Evolutionary conservation across 2,329 filamentous ascomycete genomes (phyloP).

Genomic region (Phaeomoniella chlamydospora): DNA sequence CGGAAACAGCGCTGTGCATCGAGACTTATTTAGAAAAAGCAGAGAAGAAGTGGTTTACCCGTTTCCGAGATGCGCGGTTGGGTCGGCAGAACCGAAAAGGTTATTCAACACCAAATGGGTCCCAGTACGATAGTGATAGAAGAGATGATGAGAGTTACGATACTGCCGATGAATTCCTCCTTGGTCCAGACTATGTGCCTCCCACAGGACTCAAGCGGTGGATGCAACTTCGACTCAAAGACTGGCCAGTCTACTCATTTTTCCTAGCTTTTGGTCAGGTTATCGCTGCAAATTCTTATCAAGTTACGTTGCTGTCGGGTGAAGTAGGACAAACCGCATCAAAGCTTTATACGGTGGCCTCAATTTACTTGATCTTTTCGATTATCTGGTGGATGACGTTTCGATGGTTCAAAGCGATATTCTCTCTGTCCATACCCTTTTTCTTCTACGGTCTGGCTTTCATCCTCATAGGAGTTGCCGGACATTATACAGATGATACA

Average conservation of each 20-base stretch:
- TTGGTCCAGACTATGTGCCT: conserved; percentile 25
- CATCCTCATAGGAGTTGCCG: conserved; percentile 35
- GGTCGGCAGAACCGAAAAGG: conserved; percentile 10
- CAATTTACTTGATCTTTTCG: conserved; percentile 35
- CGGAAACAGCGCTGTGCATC: conserved; percentile 36
- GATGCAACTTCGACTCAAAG: conserved; percentile 31
- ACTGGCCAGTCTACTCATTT: conserved; percentile 41
- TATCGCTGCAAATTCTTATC: conserved; percentile 41
- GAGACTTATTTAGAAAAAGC: conserved; percentile 40
- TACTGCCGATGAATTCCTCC: neutral
- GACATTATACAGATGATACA: conserved; percentile 24
- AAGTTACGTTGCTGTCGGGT: conserved; percentile 43
- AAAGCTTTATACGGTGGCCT: conserved; percentile 37
- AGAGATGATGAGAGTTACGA: neutral
- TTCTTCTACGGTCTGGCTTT: conserved; percentile 41
- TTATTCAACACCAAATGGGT: too few relatives aligned
- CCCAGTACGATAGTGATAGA: too few relatives aligned
- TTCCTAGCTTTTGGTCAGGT: conserved; percentile 38
- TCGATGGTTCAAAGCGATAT: conserved; percentile 33
- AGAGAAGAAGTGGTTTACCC: conserved; percentile 42
- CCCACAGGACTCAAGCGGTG: conserved; percentile 30
- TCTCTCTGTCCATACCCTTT: conserved; percentile 36
- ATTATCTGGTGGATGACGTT: conserved; percentile 40
- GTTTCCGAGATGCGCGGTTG: conserved; percentile 35
- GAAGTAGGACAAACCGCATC: conserved; percentile 33